A percentile compares a stretch with the other conserved stretches of the same genome.
Evolutionary conservation across 2,329 filamentous ascomycete species (phyloP).

Genomic region (Aspergillus hiratsukae): DNA sequence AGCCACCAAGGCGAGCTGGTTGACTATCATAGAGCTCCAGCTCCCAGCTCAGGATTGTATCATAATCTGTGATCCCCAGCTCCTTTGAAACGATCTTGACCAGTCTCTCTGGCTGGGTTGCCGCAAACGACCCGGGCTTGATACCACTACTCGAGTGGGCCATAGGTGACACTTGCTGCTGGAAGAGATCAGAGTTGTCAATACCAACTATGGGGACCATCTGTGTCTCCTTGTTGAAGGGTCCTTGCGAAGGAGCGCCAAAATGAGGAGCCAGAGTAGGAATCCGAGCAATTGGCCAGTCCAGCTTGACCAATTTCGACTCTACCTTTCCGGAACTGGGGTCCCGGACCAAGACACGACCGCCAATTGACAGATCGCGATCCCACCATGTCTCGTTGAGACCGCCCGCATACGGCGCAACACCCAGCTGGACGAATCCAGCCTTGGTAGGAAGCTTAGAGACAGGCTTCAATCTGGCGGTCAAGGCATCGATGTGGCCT

Average conservation of each 20-base stretch:
- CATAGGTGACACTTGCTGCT: conserved; percentile 17
- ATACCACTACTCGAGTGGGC: conserved; percentile 39
- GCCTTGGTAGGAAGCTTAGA: conserved; percentile 78
- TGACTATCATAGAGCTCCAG: conserved; percentile 91
- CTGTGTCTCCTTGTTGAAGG: conserved; percentile 83
- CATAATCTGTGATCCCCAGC: conserved; percentile 68
- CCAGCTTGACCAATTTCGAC: conserved; percentile 79
- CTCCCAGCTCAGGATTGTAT: conserved; percentile 88
- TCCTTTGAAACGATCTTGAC: conserved; percentile 77
- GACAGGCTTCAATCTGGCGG: conserved; percentile 85
- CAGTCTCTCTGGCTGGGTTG: conserved; percentile 78
- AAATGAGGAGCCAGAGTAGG: conserved; percentile 94
- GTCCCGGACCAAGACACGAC: conserved; percentile 79
- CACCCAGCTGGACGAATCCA: conserved; percentile 82
- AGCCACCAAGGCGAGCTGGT: conserved; percentile 73
- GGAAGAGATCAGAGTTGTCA: conserved; percentile 61
- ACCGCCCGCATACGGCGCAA: conserved; percentile 87
- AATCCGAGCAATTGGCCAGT: conserved; percentile 89
- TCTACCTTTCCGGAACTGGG: conserved; percentile 67
- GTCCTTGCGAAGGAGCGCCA: conserved; percentile 62
- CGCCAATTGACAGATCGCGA: conserved; percentile 84
- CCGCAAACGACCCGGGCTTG: conserved; percentile 63
- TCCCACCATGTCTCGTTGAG: conserved; percentile 96
- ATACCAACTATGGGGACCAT: conserved; percentile 92
- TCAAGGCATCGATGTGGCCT: conserved; percentile 89